A percentile compares a stretch with the other conserved stretches of the same genome.
phyloP scores from a whole-genome alignment of 257 asterid species.

The Ocimum tenuiflorum region DNA sequence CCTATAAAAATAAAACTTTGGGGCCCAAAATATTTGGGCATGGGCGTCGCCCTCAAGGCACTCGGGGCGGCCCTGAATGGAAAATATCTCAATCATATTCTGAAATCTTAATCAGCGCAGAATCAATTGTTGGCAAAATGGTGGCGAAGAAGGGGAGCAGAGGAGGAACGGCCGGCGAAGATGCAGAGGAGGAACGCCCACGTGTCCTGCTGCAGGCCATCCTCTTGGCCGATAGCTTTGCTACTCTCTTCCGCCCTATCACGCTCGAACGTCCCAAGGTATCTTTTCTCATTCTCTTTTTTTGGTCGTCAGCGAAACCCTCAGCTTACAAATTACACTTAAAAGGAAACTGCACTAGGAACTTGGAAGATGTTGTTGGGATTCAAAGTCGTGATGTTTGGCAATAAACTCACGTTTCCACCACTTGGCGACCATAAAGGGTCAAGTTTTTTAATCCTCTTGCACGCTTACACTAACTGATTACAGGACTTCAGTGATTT shows the following conservation, averaged over 20 bases:
- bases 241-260: constrained; percentile 92
- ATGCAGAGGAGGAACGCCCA: constrained; percentile 61
- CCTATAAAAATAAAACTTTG: no score
- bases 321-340: neutral
- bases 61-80: no score
- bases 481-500: neutral
- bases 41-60: no score
- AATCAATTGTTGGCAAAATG: constrained; percentile 26
- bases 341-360: neutral
- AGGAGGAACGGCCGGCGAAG: constrained; percentile 47
- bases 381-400: neutral
- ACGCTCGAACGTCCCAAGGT: constrained; percentile 96
- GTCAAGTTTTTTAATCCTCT: neutral
- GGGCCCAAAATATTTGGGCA: no score
- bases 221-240: constrained; percentile 87
- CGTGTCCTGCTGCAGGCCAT: constrained; percentile 81
- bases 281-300: neutral
- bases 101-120: neutral
- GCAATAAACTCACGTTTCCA: neutral
- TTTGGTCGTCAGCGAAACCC: neutral
- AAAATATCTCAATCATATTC: neutral
- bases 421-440: neutral
- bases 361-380: neutral
- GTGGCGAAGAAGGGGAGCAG: constrained; percentile 68
- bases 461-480: neutral